Evolutionary conservation across 176 grass and related monocot species (phyloP).

Genomic region (Rhynchospora tenuis): DNA sequence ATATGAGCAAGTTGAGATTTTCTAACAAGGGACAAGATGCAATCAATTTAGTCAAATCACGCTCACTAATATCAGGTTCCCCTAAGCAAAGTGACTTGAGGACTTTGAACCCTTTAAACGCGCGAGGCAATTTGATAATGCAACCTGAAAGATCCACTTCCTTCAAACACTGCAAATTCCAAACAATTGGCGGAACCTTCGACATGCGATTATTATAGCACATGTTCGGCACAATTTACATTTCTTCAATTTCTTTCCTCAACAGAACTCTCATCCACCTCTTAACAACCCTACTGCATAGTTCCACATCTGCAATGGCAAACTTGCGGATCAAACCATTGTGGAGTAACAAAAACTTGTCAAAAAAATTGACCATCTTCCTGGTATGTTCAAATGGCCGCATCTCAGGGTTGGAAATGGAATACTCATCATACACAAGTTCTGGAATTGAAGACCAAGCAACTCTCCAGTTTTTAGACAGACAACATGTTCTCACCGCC

Average conservation of each 20-base stretch:
- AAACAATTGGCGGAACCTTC: neutral
- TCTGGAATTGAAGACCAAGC: neutral
- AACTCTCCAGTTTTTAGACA: neutral
- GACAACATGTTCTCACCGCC: neutral
- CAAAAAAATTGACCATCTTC: neutral
- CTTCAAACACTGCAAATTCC: neutral
- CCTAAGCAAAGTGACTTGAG: neutral
- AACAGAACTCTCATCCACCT: neutral
- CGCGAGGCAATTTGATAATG: neutral
- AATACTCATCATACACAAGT: neutral
- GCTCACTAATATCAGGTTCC: neutral
- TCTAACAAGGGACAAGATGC: neutral
- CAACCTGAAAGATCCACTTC: neutral
- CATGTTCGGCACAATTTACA: too few species aligned
- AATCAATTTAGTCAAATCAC: neutral
- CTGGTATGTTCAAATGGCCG: neutral
- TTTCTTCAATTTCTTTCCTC: neutral
- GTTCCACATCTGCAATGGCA: neutral
- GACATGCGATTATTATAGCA: neutral
- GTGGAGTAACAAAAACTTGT: neutral
- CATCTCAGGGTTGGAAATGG: neutral
- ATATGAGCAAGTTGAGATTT: neutral
- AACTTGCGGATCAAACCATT: neutral
- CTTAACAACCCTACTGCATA: neutral
- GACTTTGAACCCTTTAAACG: neutral